These are phyloP conservation scores for Prunus padus DNA, from an alignment of 306 rosid genomes.

Conservation along the genomic window DNA sequence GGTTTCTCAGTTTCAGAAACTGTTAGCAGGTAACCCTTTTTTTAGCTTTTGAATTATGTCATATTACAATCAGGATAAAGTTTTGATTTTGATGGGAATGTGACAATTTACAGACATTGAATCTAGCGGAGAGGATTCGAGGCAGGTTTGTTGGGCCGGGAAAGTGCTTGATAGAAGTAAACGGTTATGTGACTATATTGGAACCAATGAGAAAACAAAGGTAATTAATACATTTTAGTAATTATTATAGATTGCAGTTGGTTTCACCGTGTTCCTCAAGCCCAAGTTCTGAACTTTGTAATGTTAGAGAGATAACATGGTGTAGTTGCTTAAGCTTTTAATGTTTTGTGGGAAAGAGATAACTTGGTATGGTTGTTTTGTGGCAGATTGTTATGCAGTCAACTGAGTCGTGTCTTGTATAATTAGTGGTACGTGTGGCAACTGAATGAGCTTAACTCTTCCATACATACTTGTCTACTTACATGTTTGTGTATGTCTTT, in stretches of 20 bases:
- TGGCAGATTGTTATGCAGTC: conserved; percentile 3
- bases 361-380: background rate
- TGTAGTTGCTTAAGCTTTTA: background rate
- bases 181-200: conserved; percentile 19
- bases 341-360: background rate
- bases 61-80: background rate
- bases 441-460: background rate
- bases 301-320: background rate
- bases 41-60: background rate
- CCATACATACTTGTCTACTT: background rate
- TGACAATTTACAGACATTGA: conserved; percentile 11
- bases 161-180: conserved; percentile 11
- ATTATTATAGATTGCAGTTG: background rate
- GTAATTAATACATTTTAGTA: background rate
- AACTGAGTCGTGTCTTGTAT: background rate
- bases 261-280: background rate
- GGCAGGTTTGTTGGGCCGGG: conserved; percentile 18
- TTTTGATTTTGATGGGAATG: background rate
- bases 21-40: conserved; percentile 11
- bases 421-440: background rate
- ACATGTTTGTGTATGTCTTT: background rate
- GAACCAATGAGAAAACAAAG: conserved; percentile 28
- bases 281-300: background rate
- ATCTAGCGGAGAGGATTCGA: conserved; percentile 1
- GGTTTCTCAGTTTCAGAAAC: conserved; percentile 12